Conservation (phyloP, 2,329 filamentous ascomycete species). For the Sclerotinia nivalis region DNA sequence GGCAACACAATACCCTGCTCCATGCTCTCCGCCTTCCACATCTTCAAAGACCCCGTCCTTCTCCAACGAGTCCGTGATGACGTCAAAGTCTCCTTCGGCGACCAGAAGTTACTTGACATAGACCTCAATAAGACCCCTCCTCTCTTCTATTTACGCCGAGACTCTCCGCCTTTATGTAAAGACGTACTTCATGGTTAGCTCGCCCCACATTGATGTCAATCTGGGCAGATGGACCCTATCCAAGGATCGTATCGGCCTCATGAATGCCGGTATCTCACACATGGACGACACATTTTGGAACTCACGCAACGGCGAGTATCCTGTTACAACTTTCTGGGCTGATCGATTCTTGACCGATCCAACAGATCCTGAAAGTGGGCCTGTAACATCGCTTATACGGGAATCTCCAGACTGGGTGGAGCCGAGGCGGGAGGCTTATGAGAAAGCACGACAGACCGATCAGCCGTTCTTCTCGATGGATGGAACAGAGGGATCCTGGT, state of each 20-base stretch:
- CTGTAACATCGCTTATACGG: neutral
- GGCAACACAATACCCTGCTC: neutral
- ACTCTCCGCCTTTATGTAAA: conserved; percentile 6
- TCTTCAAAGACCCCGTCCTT: neutral
- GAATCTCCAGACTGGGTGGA: neutral
- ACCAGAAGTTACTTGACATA: too few species aligned
- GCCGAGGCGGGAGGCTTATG: too few species aligned
- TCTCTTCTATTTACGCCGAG: conserved; percentile 9
- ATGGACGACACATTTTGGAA: neutral
- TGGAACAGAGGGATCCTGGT: neutral
- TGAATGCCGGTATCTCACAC: conserved; percentile 2
- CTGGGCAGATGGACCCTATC: neutral
- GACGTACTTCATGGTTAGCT: neutral
- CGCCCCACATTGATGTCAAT: conserved; percentile 2
- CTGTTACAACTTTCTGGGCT: neutral
- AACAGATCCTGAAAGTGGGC: neutral
- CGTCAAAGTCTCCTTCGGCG: too few species aligned
- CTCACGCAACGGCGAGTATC: neutral
- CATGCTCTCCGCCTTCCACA: conserved; percentile 6
- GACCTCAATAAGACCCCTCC: neutral
- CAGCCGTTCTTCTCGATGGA: neutral
- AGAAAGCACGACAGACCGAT: neutral
- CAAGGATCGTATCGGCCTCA: neutral
- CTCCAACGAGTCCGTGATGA: neutral
- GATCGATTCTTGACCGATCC: neutral